Evolutionary conservation across 345 rosid genomes (phyloP).

Genomic region (Aquilaria sinensis): DNA sequence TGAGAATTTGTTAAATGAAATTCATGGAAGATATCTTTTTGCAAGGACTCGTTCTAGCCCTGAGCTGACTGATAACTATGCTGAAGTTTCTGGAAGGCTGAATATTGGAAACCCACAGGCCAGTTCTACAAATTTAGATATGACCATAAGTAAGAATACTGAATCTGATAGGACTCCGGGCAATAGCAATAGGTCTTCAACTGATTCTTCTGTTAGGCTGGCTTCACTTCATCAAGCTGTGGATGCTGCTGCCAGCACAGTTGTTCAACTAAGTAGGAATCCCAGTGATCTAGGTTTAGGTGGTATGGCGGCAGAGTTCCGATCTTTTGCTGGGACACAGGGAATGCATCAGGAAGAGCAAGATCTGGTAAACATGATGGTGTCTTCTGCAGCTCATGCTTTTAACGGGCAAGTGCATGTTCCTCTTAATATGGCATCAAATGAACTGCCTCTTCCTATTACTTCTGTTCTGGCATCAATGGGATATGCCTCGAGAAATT

Average conservation of each 20-base stretch:
- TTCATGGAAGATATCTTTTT: conserved; percentile 8
- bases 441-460: conserved; percentile 3
- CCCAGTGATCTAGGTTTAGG: background rate
- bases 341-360: conserved; percentile 18
- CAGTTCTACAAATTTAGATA: conserved; percentile 1
- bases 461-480: conserved; percentile 7
- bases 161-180: background rate
- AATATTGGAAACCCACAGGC: conserved; percentile 2
- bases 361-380: conserved; percentile 13
- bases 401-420: conserved; percentile 10
- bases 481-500: conserved; percentile 10
- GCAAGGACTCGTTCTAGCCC: conserved; percentile 21
- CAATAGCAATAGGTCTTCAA: background rate
- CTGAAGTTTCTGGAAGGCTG: conserved; percentile 10
- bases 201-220: conserved; percentile 1
- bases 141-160: background rate
- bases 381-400: conserved; percentile 2
- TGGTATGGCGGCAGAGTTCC: background rate
- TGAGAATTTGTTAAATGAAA: conserved; percentile 5
- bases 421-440: conserved; percentile 9
- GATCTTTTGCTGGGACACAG: conserved; percentile 7
- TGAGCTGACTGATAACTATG: conserved; percentile 6
- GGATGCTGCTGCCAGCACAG: conserved; percentile 2
- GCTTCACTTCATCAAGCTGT: background rate
- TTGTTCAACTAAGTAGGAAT: background rate